Evolutionary conservation across 164 flowering plant genomes (phyloP).

Genomic region (Vitis rotundifolia): DNA sequence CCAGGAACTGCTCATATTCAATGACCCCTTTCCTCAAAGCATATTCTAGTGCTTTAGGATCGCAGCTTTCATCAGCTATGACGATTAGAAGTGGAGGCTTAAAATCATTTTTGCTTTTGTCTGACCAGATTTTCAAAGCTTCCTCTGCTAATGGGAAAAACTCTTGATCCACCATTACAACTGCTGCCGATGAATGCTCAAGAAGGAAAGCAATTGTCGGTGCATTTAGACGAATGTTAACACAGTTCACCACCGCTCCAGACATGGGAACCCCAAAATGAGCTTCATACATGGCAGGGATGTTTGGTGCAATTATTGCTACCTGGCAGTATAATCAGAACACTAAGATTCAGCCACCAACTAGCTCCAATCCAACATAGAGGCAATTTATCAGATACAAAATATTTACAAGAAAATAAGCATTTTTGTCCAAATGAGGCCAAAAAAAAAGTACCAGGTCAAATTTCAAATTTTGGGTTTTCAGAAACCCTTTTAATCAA

Average conservation of each 20-base stretch:
- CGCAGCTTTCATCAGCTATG: slow-evolving; percentile 73
- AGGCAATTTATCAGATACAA: not conserved
- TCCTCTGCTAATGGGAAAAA: slow-evolving; percentile 78
- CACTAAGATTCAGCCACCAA: not conserved
- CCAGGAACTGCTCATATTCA: slow-evolving; percentile 82
- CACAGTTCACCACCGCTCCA: slow-evolving; percentile 84
- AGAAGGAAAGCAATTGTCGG: slow-evolving; percentile 75
- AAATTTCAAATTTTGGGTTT: no score
- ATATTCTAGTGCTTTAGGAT: slow-evolving; percentile 43
- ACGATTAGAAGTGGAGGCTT: slow-evolving; percentile 71
- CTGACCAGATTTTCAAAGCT: slow-evolving; percentile 58
- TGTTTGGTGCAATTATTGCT: slow-evolving; percentile 86
- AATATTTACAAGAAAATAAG: not conserved
- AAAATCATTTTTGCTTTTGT: slow-evolving; percentile 37
- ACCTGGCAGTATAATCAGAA: slow-evolving; percentile 48
- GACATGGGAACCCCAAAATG: slow-evolving; percentile 97
- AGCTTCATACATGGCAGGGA: slow-evolving; percentile 93
- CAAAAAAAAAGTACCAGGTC: no score
- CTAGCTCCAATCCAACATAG: not conserved
- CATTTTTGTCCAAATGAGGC: no score
- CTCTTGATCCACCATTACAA: slow-evolving; percentile 94
- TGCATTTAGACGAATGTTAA: slow-evolving; percentile 86
- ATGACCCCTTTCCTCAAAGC: slow-evolving; percentile 73
- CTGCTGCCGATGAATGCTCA: slow-evolving; percentile 62
- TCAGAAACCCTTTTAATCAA: no score